These are phyloP conservation scores for Phytophthora melonis DNA, from an alignment of 352 stramenopile species.

Conservation along the genomic window DNA sequence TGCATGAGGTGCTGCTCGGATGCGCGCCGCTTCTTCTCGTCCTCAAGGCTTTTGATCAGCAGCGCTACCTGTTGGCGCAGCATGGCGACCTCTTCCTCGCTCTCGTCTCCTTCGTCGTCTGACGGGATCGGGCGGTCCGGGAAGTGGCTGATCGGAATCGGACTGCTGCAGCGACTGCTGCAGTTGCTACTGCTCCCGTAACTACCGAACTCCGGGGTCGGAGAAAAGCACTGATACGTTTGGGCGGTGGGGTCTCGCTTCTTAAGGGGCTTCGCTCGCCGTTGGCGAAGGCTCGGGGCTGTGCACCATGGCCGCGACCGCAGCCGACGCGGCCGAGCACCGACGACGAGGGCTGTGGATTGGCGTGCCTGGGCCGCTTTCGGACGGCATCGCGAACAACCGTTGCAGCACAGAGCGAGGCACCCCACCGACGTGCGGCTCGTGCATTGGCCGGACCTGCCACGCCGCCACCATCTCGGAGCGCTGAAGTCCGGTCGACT, in stretches of 20 bases:
- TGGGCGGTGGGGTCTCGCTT: conserved; percentile 32
- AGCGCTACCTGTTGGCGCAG: conserved; percentile 69
- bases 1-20: conserved; percentile 78
- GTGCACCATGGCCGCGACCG: conserved; percentile 41
- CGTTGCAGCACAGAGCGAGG: conserved; percentile 41
- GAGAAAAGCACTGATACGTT: conserved; percentile 36
- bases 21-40: conserved; percentile 73
- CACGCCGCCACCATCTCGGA: conserved; percentile 42
- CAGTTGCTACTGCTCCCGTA: conserved; percentile 39
- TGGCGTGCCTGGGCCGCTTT: conserved; percentile 19
- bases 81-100: conserved; percentile 46
- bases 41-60: conserved; percentile 64
- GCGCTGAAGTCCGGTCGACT: conserved; percentile 24
- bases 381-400: conserved; percentile 27
- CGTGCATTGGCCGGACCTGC: conserved; percentile 6
- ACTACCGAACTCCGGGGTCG: conserved; percentile 35
- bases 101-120: conserved; percentile 42
- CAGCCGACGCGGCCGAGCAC: conserved; percentile 45
- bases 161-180: conserved; percentile 42
- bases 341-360: conserved; percentile 41
- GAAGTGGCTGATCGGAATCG: conserved; percentile 30
- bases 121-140: conserved; percentile 36
- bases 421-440: conserved; percentile 40
- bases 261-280: conserved; percentile 20
- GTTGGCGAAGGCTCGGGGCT: conserved; percentile 43